These are phyloP conservation scores for Pleurotus ostreatus DNA, from an alignment of 768 basidiomycete species.

Conservation along the genomic window DNA sequence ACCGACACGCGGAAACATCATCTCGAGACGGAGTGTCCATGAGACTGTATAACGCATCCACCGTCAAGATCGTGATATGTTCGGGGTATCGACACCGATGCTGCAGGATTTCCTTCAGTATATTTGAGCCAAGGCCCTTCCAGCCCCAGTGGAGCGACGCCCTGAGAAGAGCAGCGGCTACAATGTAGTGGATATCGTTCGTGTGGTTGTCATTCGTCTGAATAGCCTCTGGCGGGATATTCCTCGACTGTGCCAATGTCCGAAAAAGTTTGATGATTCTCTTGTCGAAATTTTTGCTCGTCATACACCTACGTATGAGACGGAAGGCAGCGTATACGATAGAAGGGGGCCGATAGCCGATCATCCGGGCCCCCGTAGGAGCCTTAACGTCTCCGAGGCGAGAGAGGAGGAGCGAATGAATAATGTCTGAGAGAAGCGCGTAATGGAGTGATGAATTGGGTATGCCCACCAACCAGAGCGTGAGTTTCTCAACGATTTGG, in stretches of 20 bases:
- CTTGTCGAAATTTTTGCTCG: slow-evolving; percentile 20
- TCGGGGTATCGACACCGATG: slow-evolving; percentile 13
- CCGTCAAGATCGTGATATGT: slow-evolving; percentile 28
- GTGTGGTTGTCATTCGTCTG: slow-evolving; percentile 29
- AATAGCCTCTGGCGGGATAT: slow-evolving; percentile 46
- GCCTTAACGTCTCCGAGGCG: slow-evolving; percentile 18
- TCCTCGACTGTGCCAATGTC: slow-evolving; percentile 36
- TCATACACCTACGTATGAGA: slow-evolving; percentile 38
- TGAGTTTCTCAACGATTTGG: neutral
- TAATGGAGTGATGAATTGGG: slow-evolving; percentile 2
- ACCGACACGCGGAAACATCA: slow-evolving; percentile 35
- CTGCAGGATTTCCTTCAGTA: slow-evolving; percentile 30
- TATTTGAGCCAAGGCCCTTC: slow-evolving; percentile 34
- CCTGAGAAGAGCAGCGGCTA: slow-evolving; percentile 45
- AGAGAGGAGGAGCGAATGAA: slow-evolving; percentile 21
- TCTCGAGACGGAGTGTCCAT: slow-evolving; percentile 28
- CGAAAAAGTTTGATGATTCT: slow-evolving; percentile 46
- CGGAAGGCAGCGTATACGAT: slow-evolving; percentile 36
- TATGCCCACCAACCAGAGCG: neutral
- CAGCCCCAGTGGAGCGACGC: slow-evolving; percentile 55
- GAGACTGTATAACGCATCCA: slow-evolving; percentile 41
- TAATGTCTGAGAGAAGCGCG: slow-evolving; percentile 7
- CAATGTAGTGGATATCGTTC: slow-evolving; percentile 41
- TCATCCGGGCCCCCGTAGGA: slow-evolving; percentile 23
- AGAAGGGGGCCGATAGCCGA: slow-evolving; percentile 34